Conservation (phyloP, 257 asterid species). For the Solanum pimpinellifolium region DNA sequence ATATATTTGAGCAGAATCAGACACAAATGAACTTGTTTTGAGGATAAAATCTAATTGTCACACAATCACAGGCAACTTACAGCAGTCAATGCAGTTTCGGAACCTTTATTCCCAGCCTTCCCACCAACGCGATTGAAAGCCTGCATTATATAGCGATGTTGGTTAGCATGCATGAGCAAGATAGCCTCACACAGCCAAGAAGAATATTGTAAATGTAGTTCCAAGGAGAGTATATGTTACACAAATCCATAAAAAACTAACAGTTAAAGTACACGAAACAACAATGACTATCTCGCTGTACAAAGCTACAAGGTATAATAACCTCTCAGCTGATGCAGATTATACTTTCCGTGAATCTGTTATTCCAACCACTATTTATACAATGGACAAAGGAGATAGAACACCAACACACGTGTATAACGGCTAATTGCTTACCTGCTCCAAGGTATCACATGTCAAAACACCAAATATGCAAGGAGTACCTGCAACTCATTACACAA, state of each 20-base stretch:
- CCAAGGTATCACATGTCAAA: slow-evolving; percentile 80
- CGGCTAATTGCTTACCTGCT: slow-evolving; percentile 42
- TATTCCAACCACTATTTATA: neutral
- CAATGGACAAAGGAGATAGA: neutral
- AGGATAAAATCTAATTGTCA: neutral
- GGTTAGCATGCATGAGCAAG: neutral
- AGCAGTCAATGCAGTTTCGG: slow-evolving; percentile 88
- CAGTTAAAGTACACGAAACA: neutral
- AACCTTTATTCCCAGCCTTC: slow-evolving; percentile 84
- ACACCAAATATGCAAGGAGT: slow-evolving; percentile 98
- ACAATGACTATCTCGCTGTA: neutral
- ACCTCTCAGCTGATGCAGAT: neutral
- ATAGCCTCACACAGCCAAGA: neutral
- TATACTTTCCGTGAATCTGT: neutral
- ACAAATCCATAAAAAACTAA: neutral
- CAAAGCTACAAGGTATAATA: neutral
- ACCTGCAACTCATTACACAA: slow-evolving; percentile 29
- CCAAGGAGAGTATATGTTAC: neutral
- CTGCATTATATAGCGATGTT: slow-evolving; percentile 18
- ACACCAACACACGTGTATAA: neutral
- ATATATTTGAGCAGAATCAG: neutral
- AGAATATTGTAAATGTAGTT: neutral
- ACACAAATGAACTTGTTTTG: neutral
- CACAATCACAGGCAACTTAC: slow-evolving; percentile 39
- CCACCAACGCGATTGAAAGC: slow-evolving; percentile 92